phyloP scores from a whole-genome alignment of 2,329 filamentous ascomycete species.

The Calonectria fujianensis region DNA sequence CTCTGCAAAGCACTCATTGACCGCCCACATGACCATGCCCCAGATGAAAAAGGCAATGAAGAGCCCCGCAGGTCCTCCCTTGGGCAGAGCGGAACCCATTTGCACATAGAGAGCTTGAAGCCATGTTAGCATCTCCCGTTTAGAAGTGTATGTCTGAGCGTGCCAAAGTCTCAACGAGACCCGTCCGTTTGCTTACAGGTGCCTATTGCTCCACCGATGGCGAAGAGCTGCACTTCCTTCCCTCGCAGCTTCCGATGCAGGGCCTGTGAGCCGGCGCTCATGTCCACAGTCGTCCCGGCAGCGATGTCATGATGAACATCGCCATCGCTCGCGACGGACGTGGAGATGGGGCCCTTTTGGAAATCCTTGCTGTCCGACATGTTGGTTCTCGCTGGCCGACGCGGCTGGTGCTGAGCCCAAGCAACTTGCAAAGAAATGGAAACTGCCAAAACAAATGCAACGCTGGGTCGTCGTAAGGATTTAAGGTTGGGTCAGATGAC shows the following conservation, averaged over 20 bases:
- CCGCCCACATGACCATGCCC: conserved; percentile 34
- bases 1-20: conserved; percentile 40
- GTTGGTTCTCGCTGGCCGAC: background rate
- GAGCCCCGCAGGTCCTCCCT: conserved; percentile 36
- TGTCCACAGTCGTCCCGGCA: conserved; percentile 9
- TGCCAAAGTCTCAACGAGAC: background rate
- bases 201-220: conserved; percentile 39
- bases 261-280: conserved; percentile 33
- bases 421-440: background rate
- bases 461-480: background rate
- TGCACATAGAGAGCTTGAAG: conserved; percentile 36
- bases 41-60: conserved; percentile 37
- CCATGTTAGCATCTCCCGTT: background rate
- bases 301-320: conserved; percentile 12
- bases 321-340: background rate
- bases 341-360: conserved; percentile 10
- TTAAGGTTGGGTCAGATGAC: background rate
- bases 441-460: background rate
- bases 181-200: conserved; percentile 27
- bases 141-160: background rate
- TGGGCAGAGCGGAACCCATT: conserved; percentile 39
- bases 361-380: conserved; percentile 18
- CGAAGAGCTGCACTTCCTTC: conserved; percentile 40
- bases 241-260: conserved; percentile 36
- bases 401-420: background rate